Base-by-base conservation (phyloP, 2,329 filamentous ascomycete genomes). In the Grosmannia serpens region DNA sequence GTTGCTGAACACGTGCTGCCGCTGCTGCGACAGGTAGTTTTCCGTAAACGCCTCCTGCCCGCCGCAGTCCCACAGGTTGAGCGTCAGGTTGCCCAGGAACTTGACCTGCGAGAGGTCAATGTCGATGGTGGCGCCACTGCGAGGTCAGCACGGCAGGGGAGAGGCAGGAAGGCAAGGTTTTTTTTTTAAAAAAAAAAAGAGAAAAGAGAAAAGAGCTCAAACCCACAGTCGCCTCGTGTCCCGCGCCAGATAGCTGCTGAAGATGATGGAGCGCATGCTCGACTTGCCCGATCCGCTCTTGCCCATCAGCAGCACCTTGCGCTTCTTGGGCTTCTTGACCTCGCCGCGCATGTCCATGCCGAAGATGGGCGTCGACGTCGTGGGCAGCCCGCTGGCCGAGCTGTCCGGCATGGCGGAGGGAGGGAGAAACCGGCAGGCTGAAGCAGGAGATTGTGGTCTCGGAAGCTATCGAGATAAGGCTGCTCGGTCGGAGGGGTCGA, bases 11-110 rank as follows among this genome's bases (percentile, higher is more conserved):
- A 99, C 92, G 74, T 97, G 94, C 58, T 90, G 86, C 61, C 94
- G 89, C 75, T 97, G 94, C 67, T 95, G 89, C 20, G 89, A 91
- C 62, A 99, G 86, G 75, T 97, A 99, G 72, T 95, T 96, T 70
- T 97, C 94, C 80, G 96, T 96, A 70, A 99, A 99, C 44, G 92
- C 92, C 73, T 97, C 94, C 77, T 99, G 94, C 60, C 92, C 94
- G 75, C 94, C 94, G 71, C 94, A 99, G 74, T 99, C 94, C 94
- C 94, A 99, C 22, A 99, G 82, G 73, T 99, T 97, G 66, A 99
- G 81, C 57, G 94, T 96, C 57, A 99, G 79, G 72, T 97, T 97
- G 57, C 94, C 94, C 75, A 99, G 88, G 75, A 99, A 99, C 73
- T 96, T 96, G 74, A 97, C 94, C 75, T 96, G 94, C 62, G 91